Conservation (phyloP, 257 asterid species). For the Solanum paucissectum region DNA sequence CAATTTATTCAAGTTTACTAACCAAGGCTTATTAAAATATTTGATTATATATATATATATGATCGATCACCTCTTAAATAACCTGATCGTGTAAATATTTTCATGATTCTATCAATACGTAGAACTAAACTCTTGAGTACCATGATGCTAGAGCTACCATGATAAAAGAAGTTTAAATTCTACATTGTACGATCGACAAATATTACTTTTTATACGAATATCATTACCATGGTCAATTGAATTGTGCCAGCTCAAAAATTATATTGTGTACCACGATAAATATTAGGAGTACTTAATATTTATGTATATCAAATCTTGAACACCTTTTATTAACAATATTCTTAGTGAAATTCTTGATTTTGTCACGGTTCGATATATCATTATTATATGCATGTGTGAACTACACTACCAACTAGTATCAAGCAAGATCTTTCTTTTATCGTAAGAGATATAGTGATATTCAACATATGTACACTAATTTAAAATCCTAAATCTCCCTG, state of each 20-base stretch:
- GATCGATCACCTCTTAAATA: background rate
- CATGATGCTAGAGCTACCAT: background rate
- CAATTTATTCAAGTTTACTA: background rate
- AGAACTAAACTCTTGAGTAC: background rate
- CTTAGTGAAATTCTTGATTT: background rate
- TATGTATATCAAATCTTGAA: background rate
- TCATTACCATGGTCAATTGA: background rate
- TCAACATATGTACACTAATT: background rate
- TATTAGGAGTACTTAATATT: background rate
- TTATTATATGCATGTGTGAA: background rate
- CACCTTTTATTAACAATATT: background rate
- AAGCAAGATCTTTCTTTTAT: background rate
- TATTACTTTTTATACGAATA: background rate
- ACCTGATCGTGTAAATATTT: background rate
- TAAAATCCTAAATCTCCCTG: background rate
- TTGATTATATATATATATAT: background rate
- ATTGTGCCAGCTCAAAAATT: background rate
- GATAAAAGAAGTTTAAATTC: background rate
- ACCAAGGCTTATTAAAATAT: background rate
- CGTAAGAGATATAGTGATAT: background rate
- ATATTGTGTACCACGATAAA: background rate
- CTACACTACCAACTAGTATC: background rate
- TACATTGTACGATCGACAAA: background rate
- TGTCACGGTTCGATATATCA: rapidly evolving
- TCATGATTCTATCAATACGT: background rate